Percentiles rank a stretch among this genome's conserved stretches.
Evolutionary conservation across 148 eudicot genomes (phyloP).

Genomic region (Vaccinium darrowii): DNA sequence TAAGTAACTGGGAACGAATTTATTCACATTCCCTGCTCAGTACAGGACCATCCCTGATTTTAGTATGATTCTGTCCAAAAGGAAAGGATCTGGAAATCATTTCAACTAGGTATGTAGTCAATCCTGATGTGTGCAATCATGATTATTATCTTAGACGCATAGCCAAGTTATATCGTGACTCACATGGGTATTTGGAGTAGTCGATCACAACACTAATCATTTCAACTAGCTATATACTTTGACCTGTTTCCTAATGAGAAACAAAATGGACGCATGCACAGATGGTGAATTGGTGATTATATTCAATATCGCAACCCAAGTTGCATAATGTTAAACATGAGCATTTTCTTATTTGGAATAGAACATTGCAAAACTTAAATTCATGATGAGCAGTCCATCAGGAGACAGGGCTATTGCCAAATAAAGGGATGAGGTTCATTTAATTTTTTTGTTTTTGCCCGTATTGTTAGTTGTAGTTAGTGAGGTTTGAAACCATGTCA

Average conservation of each 20-base stretch:
- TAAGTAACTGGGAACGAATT: background rate
- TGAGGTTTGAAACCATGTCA: too few relatives aligned
- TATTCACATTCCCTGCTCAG: background rate
- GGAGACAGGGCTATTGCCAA: background rate
- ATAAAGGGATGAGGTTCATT: background rate
- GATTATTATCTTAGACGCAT: background rate
- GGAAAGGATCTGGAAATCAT: background rate
- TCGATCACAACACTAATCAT: background rate
- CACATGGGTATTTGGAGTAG: background rate
- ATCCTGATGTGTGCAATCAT: background rate
- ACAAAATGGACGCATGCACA: background rate
- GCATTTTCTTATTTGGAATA: conserved; percentile 1
- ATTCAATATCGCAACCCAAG: background rate
- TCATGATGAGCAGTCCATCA: background rate
- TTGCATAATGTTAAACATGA: background rate
- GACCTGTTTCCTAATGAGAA: background rate
- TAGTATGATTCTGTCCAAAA: background rate
- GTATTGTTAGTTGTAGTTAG: too few relatives aligned
- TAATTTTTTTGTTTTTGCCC: too few relatives aligned
- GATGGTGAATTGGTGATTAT: background rate
- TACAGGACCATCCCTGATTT: background rate
- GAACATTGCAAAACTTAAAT: background rate
- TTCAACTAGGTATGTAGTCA: background rate
- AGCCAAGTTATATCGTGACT: background rate
- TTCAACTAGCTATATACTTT: background rate